Base-by-base conservation (phyloP, 768 basidiomycete species). In the Royoungia palumana region DNA sequence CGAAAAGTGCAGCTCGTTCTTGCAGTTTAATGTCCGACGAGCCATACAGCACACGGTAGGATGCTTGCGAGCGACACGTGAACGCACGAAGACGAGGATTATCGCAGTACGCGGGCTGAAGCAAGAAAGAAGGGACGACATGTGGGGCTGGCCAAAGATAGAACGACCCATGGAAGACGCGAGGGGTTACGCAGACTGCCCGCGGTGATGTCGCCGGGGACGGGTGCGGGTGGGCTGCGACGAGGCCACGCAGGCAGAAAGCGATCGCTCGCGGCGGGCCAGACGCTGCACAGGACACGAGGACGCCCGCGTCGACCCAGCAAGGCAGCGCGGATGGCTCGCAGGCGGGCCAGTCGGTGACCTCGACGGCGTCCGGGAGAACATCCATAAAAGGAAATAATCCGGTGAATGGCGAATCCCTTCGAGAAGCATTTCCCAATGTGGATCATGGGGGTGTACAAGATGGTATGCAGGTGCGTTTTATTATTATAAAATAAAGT, bases 21-120 rank as follows among this genome's bases (percentile, higher is more conserved):
- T 40, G 27, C 13, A 40, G 24, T 50, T 62, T 55, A 62, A 62
- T 64, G 52, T 64, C 61, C 62, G 62, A 46, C 44, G 36, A 25
- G 36, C 35, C 45, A 27, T 44, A 43, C 40, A 21, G 46, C 46
- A 47, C 37, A 27, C 28, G 32, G 17, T 10, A 7, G 21, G 30
- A 41, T 46, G 46, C 12, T 17, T 22, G 47, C 5, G 46, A 14
- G 38, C 50, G 46, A 42, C 47, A 39, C 13, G 36, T 41, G 46
- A 24, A 22, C 13, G 20, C 4, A 21, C 20, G 14, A 40, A 40
- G 25, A 27, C 39, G 39, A 25, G 39, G 39, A 56, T 43, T 43
- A 40, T 41, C 46, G 46, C 36, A 24, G 36, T 47, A 47, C 46
- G 38, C 19, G 7, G n/a, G 13, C 39, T 20, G 48, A 43, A 41